phyloP scores from a whole-genome alignment of 192 early-diverging fungal species.

The Dissophora ornata region DNA sequence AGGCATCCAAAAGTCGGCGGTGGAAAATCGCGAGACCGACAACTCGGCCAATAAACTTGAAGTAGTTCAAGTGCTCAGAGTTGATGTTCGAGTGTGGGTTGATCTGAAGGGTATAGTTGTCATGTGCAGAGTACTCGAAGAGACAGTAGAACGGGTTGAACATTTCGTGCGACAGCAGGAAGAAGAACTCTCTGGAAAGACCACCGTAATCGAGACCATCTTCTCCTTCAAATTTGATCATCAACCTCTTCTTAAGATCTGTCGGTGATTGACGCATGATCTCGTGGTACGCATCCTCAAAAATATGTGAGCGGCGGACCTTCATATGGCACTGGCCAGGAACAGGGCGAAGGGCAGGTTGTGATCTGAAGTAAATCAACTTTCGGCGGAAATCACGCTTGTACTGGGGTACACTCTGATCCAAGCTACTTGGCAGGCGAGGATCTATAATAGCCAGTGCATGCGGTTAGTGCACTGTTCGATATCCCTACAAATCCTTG shows the following conservation, averaged over 20 bases:
- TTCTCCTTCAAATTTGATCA: slow-evolving; percentile 99
- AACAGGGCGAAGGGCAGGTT: slow-evolving; percentile 88
- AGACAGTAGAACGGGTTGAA: slow-evolving; percentile 97
- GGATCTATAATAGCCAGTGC: slow-evolving; percentile 66
- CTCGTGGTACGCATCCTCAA: slow-evolving; percentile 96
- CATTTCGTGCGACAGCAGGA: slow-evolving; percentile 97
- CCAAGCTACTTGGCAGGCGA: slow-evolving; percentile 83
- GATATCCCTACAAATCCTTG: background rate
- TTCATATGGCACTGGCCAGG: slow-evolving; percentile 95
- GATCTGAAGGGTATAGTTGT: slow-evolving; percentile 98
- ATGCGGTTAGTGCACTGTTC: background rate
- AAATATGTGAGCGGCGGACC: slow-evolving; percentile 87
- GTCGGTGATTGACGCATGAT: slow-evolving; percentile 91
- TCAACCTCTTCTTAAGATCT: slow-evolving; percentile 95
- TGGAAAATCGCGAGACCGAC: slow-evolving; percentile 98
- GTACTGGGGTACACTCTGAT: slow-evolving; percentile 96
- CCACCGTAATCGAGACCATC: slow-evolving; percentile 99
- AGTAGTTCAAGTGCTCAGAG: slow-evolving; percentile 98
- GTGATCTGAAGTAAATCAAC: slow-evolving; percentile 95
- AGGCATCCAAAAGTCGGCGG: slow-evolving; percentile 95
- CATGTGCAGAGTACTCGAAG: slow-evolving; percentile 98
- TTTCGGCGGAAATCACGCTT: slow-evolving; percentile 99
- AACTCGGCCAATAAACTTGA: slow-evolving; percentile 97
- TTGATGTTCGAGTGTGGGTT: slow-evolving; percentile 96
- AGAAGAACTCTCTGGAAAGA: slow-evolving; percentile 97